phyloP scores from a whole-genome alignment of 495 filamentous ascomycete species.

The Hamigera avellanea region DNA sequence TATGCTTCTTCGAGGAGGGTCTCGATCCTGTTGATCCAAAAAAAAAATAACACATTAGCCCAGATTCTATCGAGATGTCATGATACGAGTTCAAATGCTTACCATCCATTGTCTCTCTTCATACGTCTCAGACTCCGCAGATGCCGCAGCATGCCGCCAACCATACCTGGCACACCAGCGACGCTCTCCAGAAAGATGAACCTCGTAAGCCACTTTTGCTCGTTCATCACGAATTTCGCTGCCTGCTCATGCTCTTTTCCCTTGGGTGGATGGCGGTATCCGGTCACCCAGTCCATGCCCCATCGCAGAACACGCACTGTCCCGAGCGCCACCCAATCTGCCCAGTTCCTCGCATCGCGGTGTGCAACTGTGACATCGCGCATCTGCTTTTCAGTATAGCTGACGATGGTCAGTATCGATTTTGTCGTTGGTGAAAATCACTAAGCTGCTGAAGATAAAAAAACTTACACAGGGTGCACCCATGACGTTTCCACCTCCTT shows the following conservation, averaged over 20 bases:
- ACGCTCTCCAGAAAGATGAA: conserved; percentile 92
- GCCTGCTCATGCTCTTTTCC: conserved; percentile 26
- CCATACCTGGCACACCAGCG: conserved; percentile 94
- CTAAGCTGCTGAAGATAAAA: no score
- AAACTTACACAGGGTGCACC: conserved; percentile 32
- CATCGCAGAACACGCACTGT: conserved; percentile 53
- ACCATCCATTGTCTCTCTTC: conserved; percentile 93
- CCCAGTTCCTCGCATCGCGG: conserved; percentile 52
- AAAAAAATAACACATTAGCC: background rate
- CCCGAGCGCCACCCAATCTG: conserved; percentile 53
- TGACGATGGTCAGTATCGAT: conserved; percentile 11
- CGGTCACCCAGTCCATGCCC: conserved; percentile 56
- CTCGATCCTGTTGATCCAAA: conserved; percentile 87
- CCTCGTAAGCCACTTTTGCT: conserved; percentile 67
- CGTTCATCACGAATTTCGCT: conserved; percentile 49
- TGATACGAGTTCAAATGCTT: conserved; percentile 5
- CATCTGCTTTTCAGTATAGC: conserved; percentile 57
- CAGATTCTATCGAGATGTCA: background rate
- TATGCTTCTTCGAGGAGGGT: conserved; percentile 87
- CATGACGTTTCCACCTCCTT: conserved; percentile 26
- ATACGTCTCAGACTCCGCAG: conserved; percentile 70
- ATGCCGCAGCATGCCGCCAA: conserved; percentile 87
- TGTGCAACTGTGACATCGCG: conserved; percentile 50
- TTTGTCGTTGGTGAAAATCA: background rate
- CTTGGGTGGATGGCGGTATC: conserved; percentile 54